phyloP scores from a whole-genome alignment of 495 filamentous ascomycete species.

The Hypoxylon lienhwacheense region DNA sequence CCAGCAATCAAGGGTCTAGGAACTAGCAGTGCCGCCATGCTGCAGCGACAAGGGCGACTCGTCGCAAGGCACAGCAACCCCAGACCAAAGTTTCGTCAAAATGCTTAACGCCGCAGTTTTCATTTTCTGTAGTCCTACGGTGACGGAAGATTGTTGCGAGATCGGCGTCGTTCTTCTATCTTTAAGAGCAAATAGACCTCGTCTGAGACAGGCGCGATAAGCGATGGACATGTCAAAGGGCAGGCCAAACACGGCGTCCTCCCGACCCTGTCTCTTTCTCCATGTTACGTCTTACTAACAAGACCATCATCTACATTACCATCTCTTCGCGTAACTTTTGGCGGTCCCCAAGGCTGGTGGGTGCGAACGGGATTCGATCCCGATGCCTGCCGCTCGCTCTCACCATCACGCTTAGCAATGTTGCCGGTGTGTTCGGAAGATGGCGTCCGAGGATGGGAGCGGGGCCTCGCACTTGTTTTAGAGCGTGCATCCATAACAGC shows the following conservation, averaged over 20 bases:
- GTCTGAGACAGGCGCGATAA: slow-evolving; percentile 16
- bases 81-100: slow-evolving; percentile 19
- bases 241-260: slow-evolving; percentile 17
- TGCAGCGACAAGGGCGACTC: too few relatives aligned
- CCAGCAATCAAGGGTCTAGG: slow-evolving; percentile 25
- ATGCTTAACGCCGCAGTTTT: not conserved
- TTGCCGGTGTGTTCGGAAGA: slow-evolving; percentile 12
- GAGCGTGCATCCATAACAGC: slow-evolving; percentile 11
- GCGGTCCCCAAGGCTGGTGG: slow-evolving; percentile 7
- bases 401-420: slow-evolving; percentile 7
- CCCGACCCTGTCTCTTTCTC: slow-evolving; percentile 14
- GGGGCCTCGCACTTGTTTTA: slow-evolving; percentile 10
- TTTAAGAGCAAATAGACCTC: slow-evolving; percentile 7
- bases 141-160: slow-evolving; percentile 11
- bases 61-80: slow-evolving; percentile 8
- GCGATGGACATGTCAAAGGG: not conserved
- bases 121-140: not conserved
- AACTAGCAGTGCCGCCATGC: slow-evolving; percentile 12
- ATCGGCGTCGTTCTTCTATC: slow-evolving; percentile 9
- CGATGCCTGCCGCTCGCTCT: slow-evolving; percentile 4
- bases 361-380: slow-evolving; percentile 10
- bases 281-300: not conserved
- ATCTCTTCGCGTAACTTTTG: too few relatives aligned
- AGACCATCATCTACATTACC: not conserved
- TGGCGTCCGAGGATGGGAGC: slow-evolving; percentile 8